Evolutionary conservation across 1,284 basidiomycete species (phyloP), one percentile per base, ranked within the genome.

Genomic region (Papiliotrema terrestris): DNA sequence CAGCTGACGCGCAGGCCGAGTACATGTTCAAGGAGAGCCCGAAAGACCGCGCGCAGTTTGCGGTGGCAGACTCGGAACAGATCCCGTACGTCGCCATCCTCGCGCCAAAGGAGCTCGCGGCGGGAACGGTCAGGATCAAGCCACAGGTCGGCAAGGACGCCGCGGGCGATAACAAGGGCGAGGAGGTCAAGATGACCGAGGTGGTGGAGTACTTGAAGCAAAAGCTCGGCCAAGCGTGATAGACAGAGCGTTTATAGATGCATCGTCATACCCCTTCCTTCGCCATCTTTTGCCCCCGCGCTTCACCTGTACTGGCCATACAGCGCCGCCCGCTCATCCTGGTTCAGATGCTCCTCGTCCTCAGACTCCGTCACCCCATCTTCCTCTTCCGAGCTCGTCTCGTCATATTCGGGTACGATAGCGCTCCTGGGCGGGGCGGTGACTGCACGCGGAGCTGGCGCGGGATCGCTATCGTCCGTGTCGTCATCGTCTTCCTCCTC

Each of bases 21-120:
- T 98, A 91, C 80, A 80, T 93, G 71, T 90, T 92, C 67, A 98
- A 98, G 78, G 83, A 81, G 59, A 95, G 94, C 73, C 92, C 93
- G 1, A 98, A 98, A 75, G 74, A 79, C 29, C 79, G 92, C 37
- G 81, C 84, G 9, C 95, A 98, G 73, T 98, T 96, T 71, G 87
- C 87, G 19, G 86, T 87, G 2, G 89, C 91, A n/a, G 95, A 96
- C 78, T 86, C 81, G 71, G 94, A 98, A 67, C 86, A 89, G 62
- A 89, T 91, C 37, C 92, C 91, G 2, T 95, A 90, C 73, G 93
- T 90, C 2, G 83, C 97, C 56, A 89, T 98, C 61, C 79, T 98
- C 23, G 95, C 92, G 8, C 85, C 84, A 1, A 87, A 88, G 58
- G 95, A 98, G 79, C 80, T 94, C 57, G 86, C 85, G 66, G 82